A percentile compares a stretch with the other conserved stretches of the same genome.
Conservation (phyloP, 2,329 filamentous ascomycete species). For the Neurospora sp. region DNA sequence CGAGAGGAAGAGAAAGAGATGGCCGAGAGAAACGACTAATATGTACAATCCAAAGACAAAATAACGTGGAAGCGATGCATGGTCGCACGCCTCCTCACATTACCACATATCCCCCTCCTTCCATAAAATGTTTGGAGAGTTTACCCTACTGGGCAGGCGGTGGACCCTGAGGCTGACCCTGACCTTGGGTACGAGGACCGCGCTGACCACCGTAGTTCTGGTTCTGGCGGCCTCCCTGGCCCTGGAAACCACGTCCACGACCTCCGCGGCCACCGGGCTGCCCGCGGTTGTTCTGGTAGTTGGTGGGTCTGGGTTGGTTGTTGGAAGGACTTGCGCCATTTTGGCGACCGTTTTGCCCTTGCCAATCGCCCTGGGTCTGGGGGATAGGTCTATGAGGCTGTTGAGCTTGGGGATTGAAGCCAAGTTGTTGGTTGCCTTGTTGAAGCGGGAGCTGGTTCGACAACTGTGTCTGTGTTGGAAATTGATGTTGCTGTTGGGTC, state of each 20-base stretch:
- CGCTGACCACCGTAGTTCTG: constrained; percentile 23
- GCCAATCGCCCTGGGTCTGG: constrained; percentile 30
- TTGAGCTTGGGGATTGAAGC: constrained; percentile 5
- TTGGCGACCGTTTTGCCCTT: constrained; percentile 29
- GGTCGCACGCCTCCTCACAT: constrained; percentile 8
- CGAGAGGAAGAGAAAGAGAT: constrained; percentile 1
- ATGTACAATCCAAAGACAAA: constrained; percentile 18
- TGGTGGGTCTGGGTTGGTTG: constrained; percentile 23
- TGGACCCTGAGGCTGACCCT: constrained; percentile 9
- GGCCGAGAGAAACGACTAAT: constrained; percentile 8
- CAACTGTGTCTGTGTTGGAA: constrained; percentile 2
- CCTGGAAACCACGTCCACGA: constrained; percentile 19
- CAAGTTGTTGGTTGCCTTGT: neutral
- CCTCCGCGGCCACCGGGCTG: constrained; percentile 26
- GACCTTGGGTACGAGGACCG: constrained; percentile 18
- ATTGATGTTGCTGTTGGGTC: constrained; percentile 4
- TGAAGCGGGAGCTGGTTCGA: neutral
- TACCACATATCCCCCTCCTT: constrained; percentile 1
- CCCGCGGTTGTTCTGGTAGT: constrained; percentile 30
- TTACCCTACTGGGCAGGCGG: constrained; percentile 16
- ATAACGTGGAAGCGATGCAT: constrained; percentile 3
- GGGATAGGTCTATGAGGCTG: constrained; percentile 4
- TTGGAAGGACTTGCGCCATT: constrained; percentile 21
- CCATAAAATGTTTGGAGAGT: constrained; percentile 1
- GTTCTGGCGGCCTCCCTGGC: constrained; percentile 21